Conservation (phyloP, 2,329 filamentous ascomycete species). For the Salinomyces thailandicus region DNA sequence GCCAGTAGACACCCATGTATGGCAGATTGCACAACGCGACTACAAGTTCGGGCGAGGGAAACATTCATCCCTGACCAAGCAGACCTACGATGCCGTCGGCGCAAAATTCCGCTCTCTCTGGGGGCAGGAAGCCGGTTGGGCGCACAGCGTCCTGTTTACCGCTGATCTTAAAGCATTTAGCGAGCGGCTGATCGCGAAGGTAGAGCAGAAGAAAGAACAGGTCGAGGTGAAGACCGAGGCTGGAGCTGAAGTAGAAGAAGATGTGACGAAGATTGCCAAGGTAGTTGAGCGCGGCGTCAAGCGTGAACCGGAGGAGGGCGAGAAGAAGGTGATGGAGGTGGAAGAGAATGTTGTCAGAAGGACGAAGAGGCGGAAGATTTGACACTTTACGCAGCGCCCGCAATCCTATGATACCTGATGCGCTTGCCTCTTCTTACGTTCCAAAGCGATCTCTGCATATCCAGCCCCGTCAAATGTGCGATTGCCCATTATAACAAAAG, state of each 20-base stretch:
- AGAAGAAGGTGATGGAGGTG: slow-evolving; percentile 30
- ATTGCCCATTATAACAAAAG: too few species aligned
- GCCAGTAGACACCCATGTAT: slow-evolving; percentile 94
- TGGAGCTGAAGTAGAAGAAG: slow-evolving; percentile 17
- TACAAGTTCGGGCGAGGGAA: slow-evolving; percentile 83
- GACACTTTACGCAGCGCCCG: too few species aligned
- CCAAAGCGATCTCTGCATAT: too few species aligned
- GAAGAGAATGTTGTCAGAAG: slow-evolving; percentile 29
- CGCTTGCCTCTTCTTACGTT: too few species aligned
- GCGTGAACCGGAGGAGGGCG: slow-evolving; percentile 28
- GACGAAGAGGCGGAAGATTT: slow-evolving; percentile 26
- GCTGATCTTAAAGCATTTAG: slow-evolving; percentile 83
- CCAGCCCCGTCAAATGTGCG: too few species aligned
- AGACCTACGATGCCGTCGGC: slow-evolving; percentile 79
- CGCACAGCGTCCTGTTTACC: slow-evolving; percentile 91
- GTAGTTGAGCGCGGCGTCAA: slow-evolving; percentile 31
- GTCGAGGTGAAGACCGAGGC: slow-evolving; percentile 26
- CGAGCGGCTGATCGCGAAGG: slow-evolving; percentile 46
- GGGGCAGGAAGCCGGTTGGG: slow-evolving; percentile 93
- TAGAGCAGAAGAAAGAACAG: slow-evolving; percentile 38
- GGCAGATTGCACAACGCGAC: slow-evolving; percentile 94
- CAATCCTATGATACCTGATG: too few species aligned
- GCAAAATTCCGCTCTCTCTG: slow-evolving; percentile 83
- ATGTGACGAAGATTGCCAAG: slow-evolving; percentile 24
- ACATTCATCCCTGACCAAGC: slow-evolving; percentile 75